Evolutionary conservation across 2,329 filamentous ascomycete genomes (phyloP), one percentile per base, ranked within the genome.

Genomic region (Emergomyces pasteurianus): DNA sequence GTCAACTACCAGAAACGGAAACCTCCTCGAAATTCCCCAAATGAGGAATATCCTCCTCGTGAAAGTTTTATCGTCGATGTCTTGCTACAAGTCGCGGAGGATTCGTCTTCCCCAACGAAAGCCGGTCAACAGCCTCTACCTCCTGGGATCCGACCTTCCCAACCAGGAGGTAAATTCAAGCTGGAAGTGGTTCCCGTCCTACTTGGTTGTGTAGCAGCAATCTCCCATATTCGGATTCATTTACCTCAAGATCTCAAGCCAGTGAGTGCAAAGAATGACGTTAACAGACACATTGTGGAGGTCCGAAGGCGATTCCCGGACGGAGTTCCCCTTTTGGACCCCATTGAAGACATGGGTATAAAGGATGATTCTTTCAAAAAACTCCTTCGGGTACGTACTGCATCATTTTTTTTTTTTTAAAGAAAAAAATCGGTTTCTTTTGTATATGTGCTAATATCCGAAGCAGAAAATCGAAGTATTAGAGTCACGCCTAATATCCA

Each of bases 341-440:
- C 94, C 0, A 87, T 99, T 46, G 92, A 97, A 73, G 92, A 96
- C 70, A 97, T 99, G 94, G 83, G 85, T 34, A 97, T 99, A 69
- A 87, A 81, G 3, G 94, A 97, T 69, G 91, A 96, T 1, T 86
- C 85, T 0, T 97, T 99, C 79, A 96, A 95, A 80, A 90, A 91
- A 72, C 83, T 96, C 3, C 82, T 97, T 14, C 77, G 84, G 68
- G 81, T 83, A 76, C 68, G 79, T 69, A 5, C 23, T 56, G 21
- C 50, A 2, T 40, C 36, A 2, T 14, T 16, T 26, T 4, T 49
- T 28, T n/a, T n/a, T n/a, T n/a, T n/a, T n/a, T n/a, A n/a, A n/a
- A n/a, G n/a, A n/a, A n/a, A n/a, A 14, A 21, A 26, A 47, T 38
- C 31, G 31, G 16, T 52, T 7, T 57, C 28, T 23, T 34, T 52